Conservation (phyloP, 2,329 filamentous ascomycete species). For the Monilinia vaccinii-corymbosi region DNA sequence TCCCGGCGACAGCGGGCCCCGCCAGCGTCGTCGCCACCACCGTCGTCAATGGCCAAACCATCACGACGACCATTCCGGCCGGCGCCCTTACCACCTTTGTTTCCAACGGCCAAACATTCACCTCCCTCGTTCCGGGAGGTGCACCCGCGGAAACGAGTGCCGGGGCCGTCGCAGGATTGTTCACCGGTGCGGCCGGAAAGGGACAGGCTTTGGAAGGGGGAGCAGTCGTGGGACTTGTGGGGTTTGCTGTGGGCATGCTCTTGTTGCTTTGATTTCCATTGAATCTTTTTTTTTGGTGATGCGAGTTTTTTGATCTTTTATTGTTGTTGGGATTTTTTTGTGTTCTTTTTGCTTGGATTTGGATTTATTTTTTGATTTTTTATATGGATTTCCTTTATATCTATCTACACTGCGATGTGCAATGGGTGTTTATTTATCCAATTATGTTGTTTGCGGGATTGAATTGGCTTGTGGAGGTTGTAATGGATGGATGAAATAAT, state of each 20-base stretch:
- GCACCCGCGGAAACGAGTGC: not conserved
- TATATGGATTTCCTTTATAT: not conserved
- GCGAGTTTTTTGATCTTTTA: not conserved
- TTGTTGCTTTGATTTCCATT: conserved; percentile 8
- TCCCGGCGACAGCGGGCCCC: not conserved
- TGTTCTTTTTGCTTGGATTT: conserved; percentile 6
- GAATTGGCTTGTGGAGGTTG: not conserved
- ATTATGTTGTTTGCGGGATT: not conserved
- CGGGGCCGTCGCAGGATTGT: not conserved
- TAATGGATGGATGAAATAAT: not conserved
- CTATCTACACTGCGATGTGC: not conserved
- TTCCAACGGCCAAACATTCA: not conserved
- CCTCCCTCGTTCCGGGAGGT: not conserved
- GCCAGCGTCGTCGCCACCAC: not conserved
- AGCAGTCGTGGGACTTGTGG: conserved; percentile 3
- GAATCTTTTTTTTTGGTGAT: not conserved
- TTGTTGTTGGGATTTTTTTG: not conserved
- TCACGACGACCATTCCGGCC: not conserved
- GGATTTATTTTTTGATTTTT: not conserved
- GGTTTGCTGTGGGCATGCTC: conserved; percentile 3
- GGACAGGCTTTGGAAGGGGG: not conserved
- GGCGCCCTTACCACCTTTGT: not conserved
- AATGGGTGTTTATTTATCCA: not conserved
- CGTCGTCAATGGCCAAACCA: not conserved
- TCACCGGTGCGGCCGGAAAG: not conserved